Conservation (phyloP, 305 asterid species). For the Andrographis paniculata region DNA sequence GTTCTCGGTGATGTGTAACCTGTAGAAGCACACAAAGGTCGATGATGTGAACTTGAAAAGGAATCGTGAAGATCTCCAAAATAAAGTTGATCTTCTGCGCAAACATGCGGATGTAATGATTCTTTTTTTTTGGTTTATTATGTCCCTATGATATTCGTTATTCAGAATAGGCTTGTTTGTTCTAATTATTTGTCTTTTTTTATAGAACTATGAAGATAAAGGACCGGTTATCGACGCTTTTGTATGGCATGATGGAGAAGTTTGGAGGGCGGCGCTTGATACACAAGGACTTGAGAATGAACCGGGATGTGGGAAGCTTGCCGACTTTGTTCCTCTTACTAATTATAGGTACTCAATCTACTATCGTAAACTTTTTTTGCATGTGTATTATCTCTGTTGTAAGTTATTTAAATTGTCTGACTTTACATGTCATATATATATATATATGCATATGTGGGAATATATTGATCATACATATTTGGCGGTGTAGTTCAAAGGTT, state of each 20-base stretch:
- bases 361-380: slow-evolving; percentile 8
- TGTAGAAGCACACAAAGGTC: slow-evolving; percentile 60
- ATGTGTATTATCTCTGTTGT: slow-evolving; percentile 5
- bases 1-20: slow-evolving; percentile 15
- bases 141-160: slow-evolving; percentile 9
- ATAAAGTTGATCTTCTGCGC: slow-evolving; percentile 78
- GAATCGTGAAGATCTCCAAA: slow-evolving; percentile 81
- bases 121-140: slow-evolving; percentile 4
- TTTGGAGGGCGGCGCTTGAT: slow-evolving; percentile 98
- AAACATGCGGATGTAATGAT: slow-evolving; percentile 76
- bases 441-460: too few relatives aligned
- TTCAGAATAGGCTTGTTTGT: slow-evolving; percentile 16
- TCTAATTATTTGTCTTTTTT: slow-evolving; percentile 12
- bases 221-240: slow-evolving; percentile 97
- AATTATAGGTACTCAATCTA: slow-evolving; percentile 83
- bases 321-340: slow-evolving; percentile 83
- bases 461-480: too few relatives aligned
- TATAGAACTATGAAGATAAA: slow-evolving; percentile 84
- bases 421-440: too few relatives aligned
- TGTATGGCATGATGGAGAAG: slow-evolving; percentile 95
- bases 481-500: too few relatives aligned
- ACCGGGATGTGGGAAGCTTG: slow-evolving; percentile 73
- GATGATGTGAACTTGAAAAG: slow-evolving; percentile 57
- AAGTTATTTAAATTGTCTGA: too few relatives aligned
- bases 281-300: slow-evolving; percentile 83